These are phyloP conservation scores for Cadophora sp. DNA, from an alignment of 2,329 filamentous ascomycete species.

Conservation along the genomic window DNA sequence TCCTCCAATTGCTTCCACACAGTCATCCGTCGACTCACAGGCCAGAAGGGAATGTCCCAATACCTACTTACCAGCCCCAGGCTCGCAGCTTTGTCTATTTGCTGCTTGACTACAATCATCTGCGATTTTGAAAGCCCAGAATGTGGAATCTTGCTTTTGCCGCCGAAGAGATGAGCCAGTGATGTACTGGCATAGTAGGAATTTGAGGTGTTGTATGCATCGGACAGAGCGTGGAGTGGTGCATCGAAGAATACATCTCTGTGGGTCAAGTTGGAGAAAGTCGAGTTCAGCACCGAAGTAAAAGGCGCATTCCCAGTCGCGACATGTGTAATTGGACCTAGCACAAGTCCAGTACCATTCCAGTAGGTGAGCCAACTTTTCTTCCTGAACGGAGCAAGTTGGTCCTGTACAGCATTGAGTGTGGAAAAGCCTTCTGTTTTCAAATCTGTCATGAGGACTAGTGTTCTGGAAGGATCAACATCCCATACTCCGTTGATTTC, in stretches of 20 bases:
- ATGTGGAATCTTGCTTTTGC: conserved; percentile 18
- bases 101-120: conserved; percentile 33
- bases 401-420: conserved; percentile 48
- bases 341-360: conserved; percentile 47
- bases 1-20: conserved; percentile 50
- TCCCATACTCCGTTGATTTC: conserved; percentile 36
- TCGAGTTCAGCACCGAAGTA: conserved; percentile 45
- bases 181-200: conserved; percentile 41
- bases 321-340: conserved; percentile 56
- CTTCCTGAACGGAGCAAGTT: conserved; percentile 51
- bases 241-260: conserved; percentile 58
- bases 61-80: conserved; percentile 51
- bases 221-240: conserved; percentile 45
- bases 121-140: conserved; percentile 35
- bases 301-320: conserved; percentile 57
- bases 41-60: conserved; percentile 53
- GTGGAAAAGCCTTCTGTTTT: conserved; percentile 52
- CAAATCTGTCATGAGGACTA: conserved; percentile 58
- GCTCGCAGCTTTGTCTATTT: conserved; percentile 44
- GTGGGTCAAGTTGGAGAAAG: conserved; percentile 46
- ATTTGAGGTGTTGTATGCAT: conserved; percentile 39
- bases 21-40: conserved; percentile 46
- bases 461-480: conserved; percentile 20
- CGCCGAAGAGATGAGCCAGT: conserved; percentile 27
- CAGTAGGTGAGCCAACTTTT: conserved; percentile 47